Evolutionary conservation across 805 yeast genomes (phyloP).

Genomic region (Lipomyces oligophaga): DNA sequence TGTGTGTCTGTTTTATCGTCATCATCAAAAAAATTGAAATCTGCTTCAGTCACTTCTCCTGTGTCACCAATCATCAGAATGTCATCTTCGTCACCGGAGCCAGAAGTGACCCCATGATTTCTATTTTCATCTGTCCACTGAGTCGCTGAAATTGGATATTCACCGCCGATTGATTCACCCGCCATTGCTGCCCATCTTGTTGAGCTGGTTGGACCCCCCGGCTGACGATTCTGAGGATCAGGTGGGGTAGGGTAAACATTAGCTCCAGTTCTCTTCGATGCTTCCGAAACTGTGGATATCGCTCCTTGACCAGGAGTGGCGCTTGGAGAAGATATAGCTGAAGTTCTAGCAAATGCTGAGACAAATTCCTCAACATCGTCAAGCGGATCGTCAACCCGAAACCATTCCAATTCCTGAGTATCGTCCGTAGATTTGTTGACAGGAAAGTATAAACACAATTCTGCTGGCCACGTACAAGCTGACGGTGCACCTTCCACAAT

Average conservation of each 20-base stretch:
- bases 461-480: conserved; percentile 32
- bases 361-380: conserved; percentile 25
- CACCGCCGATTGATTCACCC: conserved; percentile 4
- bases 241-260: conserved; percentile 39
- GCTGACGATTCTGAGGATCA: conserved; percentile 30
- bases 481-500: conserved; percentile 16
- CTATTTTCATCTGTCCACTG: conserved; percentile 15
- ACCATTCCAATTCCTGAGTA: conserved; percentile 27
- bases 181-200: conserved; percentile 3
- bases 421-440: conserved; percentile 5
- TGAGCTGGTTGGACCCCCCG: conserved; percentile 10
- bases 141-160: conserved; percentile 8
- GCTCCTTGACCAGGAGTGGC: conserved; percentile 1
- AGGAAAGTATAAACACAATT: conserved; percentile 29
- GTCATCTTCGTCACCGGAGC: conserved; percentile 9
- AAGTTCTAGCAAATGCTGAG: conserved; percentile 6
- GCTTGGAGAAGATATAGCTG: conserved; percentile 9
- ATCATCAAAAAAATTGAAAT: conserved; percentile 42
- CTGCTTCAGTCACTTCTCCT: conserved; percentile 43
- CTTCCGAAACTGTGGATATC: too few relatives aligned
- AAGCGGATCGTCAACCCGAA: conserved; percentile 27
- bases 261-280: conserved; percentile 15
- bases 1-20: conserved; percentile 14
- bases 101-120: neutral
- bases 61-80: conserved; percentile 35